These are phyloP conservation scores for Trichosporon sp. DNA, from an alignment of 1,284 basidiomycete species.

Conservation along the genomic window DNA sequence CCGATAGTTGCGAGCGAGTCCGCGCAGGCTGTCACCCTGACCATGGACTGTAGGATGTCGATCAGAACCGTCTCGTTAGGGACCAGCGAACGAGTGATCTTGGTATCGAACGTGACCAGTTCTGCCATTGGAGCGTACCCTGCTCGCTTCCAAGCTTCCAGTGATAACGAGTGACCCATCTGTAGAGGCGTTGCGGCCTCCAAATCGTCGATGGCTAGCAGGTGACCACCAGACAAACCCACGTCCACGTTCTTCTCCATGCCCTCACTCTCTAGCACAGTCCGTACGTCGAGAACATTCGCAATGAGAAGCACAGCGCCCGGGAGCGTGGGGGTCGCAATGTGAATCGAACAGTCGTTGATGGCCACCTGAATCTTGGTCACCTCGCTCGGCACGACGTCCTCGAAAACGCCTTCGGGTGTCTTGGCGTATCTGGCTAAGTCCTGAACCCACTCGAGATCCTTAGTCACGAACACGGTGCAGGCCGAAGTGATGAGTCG, in stretches of 20 bases:
- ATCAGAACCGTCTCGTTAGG: constrained; percentile 26
- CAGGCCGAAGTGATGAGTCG: constrained; percentile 63
- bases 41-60: constrained; percentile 28
- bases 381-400: constrained; percentile 84
- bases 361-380: constrained; percentile 66
- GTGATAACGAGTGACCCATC: constrained; percentile 21
- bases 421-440: constrained; percentile 68
- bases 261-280: constrained; percentile 66
- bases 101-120: constrained; percentile 55
- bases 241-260: constrained; percentile 58
- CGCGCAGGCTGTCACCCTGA: constrained; percentile 48
- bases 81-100: constrained; percentile 36
- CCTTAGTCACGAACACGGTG: constrained; percentile 61
- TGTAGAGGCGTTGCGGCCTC: constrained; percentile 35
- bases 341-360: constrained; percentile 64
- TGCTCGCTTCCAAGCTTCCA: constrained; percentile 60
- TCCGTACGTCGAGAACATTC: constrained; percentile 62
- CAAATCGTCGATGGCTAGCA: constrained; percentile 65
- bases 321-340: constrained; percentile 58
- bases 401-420: constrained; percentile 89
- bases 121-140: constrained; percentile 65
- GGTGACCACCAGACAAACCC: constrained; percentile 51
- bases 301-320: constrained; percentile 66
- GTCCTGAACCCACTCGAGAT: constrained; percentile 64
- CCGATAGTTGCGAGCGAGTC: constrained; percentile 48